phyloP scores from a whole-genome alignment of 768 basidiomycete species.

The Pleurotus tuoliensis region DNA sequence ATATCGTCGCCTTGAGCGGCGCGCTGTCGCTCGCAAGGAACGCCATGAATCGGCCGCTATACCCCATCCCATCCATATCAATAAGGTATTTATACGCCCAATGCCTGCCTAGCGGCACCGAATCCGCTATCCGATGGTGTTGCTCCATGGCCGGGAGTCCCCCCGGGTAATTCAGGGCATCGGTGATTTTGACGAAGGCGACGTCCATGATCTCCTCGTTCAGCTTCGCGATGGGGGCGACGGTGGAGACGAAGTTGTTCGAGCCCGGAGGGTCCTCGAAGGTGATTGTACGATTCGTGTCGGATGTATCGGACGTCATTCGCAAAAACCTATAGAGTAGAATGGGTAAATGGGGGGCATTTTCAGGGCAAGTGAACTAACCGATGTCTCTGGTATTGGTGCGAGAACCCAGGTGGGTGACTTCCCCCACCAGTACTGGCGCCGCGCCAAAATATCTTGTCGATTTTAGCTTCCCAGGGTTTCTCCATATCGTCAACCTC shows the following conservation, averaged over 20 bases:
- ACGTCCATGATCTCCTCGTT: slow-evolving; percentile 85
- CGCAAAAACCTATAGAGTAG: slow-evolving; percentile 54
- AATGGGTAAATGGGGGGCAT: slow-evolving; percentile 18
- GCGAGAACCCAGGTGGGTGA: slow-evolving; percentile 77
- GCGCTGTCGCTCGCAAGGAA: slow-evolving; percentile 85
- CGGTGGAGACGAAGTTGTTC: slow-evolving; percentile 56
- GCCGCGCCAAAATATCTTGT: slow-evolving; percentile 92
- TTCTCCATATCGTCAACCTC: slow-evolving; percentile 83
- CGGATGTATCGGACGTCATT: slow-evolving; percentile 61
- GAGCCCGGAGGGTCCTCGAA: slow-evolving; percentile 63
- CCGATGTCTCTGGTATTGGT: slow-evolving; percentile 87
- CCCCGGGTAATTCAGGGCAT: slow-evolving; percentile 68
- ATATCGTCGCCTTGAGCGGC: slow-evolving; percentile 87
- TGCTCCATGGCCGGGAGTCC: slow-evolving; percentile 62
- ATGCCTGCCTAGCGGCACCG: slow-evolving; percentile 78
- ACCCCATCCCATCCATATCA: slow-evolving; percentile 94
- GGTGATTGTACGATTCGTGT: slow-evolving; percentile 56
- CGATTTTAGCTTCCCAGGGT: slow-evolving; percentile 85
- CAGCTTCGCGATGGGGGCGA: slow-evolving; percentile 54
- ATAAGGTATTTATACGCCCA: slow-evolving; percentile 94
- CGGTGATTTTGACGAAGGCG: slow-evolving; percentile 78
- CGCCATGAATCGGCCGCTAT: slow-evolving; percentile 85
- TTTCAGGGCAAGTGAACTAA: slow-evolving; percentile 20
- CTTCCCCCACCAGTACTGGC: slow-evolving; percentile 94
- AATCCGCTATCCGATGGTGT: slow-evolving; percentile 66